These are phyloP conservation scores for Uronychia setigera DNA, from an alignment of 73 alveolate genomes.

Conservation along the genomic window DNA sequence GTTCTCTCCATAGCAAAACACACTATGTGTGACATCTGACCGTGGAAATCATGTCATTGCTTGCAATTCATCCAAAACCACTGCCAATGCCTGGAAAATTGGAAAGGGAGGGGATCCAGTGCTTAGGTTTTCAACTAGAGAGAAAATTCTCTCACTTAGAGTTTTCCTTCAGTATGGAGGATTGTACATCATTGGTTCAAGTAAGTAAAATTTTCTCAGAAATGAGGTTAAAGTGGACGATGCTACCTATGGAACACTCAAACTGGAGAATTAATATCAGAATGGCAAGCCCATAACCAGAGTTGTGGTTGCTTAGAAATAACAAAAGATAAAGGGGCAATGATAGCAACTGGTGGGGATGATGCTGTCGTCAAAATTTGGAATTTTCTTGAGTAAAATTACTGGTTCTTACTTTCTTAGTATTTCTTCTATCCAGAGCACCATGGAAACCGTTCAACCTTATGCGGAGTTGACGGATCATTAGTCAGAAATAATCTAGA, in stretches of 20 bases:
- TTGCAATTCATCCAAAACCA: constrained; percentile 2
- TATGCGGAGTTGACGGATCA: background rate
- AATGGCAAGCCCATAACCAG: constrained; percentile 12
- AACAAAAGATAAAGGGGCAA: background rate
- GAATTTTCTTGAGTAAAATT: constrained; percentile 21
- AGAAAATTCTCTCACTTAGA: background rate
- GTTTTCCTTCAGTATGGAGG: background rate
- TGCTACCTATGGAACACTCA: constrained; percentile 18
- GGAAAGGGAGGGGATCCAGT: background rate
- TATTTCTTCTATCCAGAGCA: background rate
- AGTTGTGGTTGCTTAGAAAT: background rate
- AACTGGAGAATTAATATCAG: constrained; percentile 30
- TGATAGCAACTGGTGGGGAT: constrained; percentile 62
- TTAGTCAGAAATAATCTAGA: background rate
- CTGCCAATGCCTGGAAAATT: background rate
- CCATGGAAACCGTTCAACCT: background rate
- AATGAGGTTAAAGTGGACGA: constrained; percentile 11
- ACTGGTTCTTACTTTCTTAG: too few relatives aligned
- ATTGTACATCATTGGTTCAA: background rate
- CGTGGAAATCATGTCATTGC: constrained; percentile 8
- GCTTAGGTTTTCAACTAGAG: constrained; percentile 23
- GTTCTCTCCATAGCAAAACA: constrained; percentile 7
- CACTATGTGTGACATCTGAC: constrained; percentile 1
- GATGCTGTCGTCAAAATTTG: constrained; percentile 60
- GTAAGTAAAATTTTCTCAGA: background rate